Conservation (phyloP, 352 stramenopile genomes). For the Lagenidium sp. region DNA sequence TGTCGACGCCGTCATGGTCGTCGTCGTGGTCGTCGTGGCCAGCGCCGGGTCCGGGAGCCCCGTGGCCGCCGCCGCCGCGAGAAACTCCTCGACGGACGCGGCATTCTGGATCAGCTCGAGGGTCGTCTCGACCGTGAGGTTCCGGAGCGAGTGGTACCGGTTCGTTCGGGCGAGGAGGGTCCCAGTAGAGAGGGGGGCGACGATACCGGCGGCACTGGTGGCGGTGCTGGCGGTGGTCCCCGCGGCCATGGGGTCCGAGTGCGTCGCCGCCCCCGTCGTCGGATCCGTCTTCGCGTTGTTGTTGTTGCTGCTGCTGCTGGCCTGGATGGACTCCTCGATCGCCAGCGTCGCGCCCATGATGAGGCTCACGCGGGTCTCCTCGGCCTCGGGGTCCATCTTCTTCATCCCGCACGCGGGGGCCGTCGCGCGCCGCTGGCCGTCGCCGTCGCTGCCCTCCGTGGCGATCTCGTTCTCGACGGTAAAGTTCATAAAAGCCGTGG, state of each 20-base stretch:
- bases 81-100: slow-evolving; percentile 18
- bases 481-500: slow-evolving; percentile 79
- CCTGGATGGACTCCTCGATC: slow-evolving; percentile 40
- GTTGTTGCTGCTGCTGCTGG: slow-evolving; percentile 7
- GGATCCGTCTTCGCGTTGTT: neutral
- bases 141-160: slow-evolving; percentile 39
- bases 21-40: neutral
- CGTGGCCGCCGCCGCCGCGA: slow-evolving; percentile 14
- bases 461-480: slow-evolving; percentile 29
- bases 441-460: slow-evolving; percentile 8
- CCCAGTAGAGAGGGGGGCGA: neutral
- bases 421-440: slow-evolving; percentile 20
- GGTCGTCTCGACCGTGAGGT: slow-evolving; percentile 54
- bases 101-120: slow-evolving; percentile 50
- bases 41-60: neutral
- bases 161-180: slow-evolving; percentile 25
- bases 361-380: slow-evolving; percentile 71
- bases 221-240: neutral
- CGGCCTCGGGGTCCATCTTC: slow-evolving; percentile 42
- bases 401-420: slow-evolving; percentile 19
- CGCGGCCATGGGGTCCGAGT: neutral
- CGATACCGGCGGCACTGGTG: neutral
- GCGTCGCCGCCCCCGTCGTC: neutral
- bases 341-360: slow-evolving; percentile 77
- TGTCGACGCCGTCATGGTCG: neutral